A percentile compares a stretch with the other conserved stretches of the same genome.
Evolutionary conservation across 345 rosid genomes (phyloP).

Genomic region (Syzygium aqueum): DNA sequence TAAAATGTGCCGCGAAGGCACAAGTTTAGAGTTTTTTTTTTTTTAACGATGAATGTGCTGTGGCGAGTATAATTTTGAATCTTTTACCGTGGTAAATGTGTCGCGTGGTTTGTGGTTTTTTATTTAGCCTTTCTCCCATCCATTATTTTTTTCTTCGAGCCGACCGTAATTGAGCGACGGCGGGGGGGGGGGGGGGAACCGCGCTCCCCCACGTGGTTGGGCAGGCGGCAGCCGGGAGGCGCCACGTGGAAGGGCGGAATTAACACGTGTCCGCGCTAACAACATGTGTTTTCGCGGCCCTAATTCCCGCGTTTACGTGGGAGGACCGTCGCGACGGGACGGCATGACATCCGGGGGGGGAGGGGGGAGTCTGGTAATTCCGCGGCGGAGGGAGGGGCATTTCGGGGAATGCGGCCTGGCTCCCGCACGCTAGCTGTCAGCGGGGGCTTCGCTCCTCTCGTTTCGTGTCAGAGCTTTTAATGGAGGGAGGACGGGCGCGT

Average conservation of each 20-base stretch:
- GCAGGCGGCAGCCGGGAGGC: background rate
- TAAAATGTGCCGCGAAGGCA: no score
- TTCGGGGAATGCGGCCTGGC: background rate
- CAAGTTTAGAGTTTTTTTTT: no score
- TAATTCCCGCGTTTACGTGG: background rate
- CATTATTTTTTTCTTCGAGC: background rate
- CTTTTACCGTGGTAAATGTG: no score
- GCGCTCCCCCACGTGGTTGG: background rate
- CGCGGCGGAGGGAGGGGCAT: background rate
- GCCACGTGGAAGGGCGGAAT: background rate
- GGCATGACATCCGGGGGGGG: background rate
- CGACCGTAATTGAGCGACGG: background rate
- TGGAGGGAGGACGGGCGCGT: background rate
- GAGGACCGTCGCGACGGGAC: background rate
- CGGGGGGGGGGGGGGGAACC: no score
- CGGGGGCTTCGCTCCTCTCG: no score
- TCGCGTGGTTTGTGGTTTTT: no score
- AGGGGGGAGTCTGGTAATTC: background rate
- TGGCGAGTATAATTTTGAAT: accelerated
- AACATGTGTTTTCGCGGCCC: background rate
- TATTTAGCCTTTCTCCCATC: no score
- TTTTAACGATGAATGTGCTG: no score
- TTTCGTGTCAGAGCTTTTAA: background rate
- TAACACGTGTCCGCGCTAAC: background rate
- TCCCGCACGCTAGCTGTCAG: background rate